phyloP scores from a whole-genome alignment of 192 early-diverging fungal species.

The Physocladia obscura region DNA sequence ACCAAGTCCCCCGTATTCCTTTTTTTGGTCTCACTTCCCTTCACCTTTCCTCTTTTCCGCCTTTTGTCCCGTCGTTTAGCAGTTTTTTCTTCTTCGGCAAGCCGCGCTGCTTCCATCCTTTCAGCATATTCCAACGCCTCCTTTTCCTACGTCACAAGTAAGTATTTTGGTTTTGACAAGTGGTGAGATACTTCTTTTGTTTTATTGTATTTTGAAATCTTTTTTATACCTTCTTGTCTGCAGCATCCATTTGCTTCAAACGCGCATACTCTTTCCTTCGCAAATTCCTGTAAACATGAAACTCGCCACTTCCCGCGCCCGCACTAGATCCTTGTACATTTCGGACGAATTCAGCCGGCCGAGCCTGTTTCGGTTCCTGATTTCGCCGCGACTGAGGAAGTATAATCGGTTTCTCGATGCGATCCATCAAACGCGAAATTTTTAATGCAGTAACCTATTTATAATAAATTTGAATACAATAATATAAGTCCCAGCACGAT shows the following conservation, averaged over 20 bases:
- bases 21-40: too few species aligned
- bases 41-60: slow-evolving; percentile 74
- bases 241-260: slow-evolving; percentile 75
- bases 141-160: slow-evolving; percentile 44
- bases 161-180: background rate
- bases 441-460: slow-evolving; percentile 38
- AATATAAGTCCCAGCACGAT: too few species aligned
- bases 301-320: slow-evolving; percentile 93
- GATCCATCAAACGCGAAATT: slow-evolving; percentile 71
- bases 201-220: background rate
- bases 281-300: slow-evolving; percentile 87
- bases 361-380: slow-evolving; percentile 46
- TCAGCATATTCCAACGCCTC: slow-evolving; percentile 62
- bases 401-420: slow-evolving; percentile 78
- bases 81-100: slow-evolving; percentile 76
- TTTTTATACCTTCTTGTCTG: slow-evolving; percentile 60
- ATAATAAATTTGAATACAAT: too few species aligned
- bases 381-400: slow-evolving; percentile 57
- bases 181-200: background rate
- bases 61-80: slow-evolving; percentile 87
- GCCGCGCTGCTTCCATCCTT: slow-evolving; percentile 54
- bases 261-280: slow-evolving; percentile 84
- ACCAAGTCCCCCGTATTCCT: slow-evolving; percentile 31
- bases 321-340: slow-evolving; percentile 92
- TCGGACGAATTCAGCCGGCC: slow-evolving; percentile 82